A percentile compares a stretch with the other conserved stretches of the same genome.
phyloP scores from a whole-genome alignment of 192 early-diverging fungal species.

The Rhizophagus prolifer region DNA sequence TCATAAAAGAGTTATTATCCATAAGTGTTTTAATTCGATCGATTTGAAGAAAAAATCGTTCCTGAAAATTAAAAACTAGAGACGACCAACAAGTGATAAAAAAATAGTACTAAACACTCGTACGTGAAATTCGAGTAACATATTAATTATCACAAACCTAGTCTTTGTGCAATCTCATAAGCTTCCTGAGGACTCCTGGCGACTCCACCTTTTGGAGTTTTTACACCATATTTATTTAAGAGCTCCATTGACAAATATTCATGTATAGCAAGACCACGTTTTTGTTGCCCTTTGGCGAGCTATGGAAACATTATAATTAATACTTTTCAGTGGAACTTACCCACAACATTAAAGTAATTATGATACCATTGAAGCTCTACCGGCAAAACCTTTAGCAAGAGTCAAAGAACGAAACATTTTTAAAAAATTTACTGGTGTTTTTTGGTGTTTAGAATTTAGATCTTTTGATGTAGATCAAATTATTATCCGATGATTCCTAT shows the following conservation, averaged over 20 bases:
- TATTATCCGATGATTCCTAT: too few species aligned
- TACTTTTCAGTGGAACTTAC: background rate
- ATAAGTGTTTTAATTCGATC: too few species aligned
- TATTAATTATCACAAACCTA: slow-evolving; percentile 53
- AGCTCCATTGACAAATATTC: slow-evolving; percentile 96
- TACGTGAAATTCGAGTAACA: background rate
- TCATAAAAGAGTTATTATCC: background rate
- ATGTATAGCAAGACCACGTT: slow-evolving; percentile 94
- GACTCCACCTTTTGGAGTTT: slow-evolving; percentile 84
- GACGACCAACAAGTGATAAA: too few species aligned
- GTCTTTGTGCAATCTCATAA: slow-evolving; percentile 75
- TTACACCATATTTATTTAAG: slow-evolving; percentile 87
- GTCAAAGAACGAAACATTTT: slow-evolving; percentile 19
- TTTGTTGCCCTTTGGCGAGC: slow-evolving; percentile 52
- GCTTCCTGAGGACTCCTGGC: slow-evolving; percentile 89
- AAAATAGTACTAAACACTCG: too few species aligned
- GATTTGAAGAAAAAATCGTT: background rate
- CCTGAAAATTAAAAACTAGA: background rate
- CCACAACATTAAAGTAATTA: background rate
- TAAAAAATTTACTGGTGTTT: background rate
- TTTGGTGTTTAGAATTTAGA: too few species aligned
- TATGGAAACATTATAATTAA: background rate
- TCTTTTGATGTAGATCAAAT: too few species aligned
- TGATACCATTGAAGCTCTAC: slow-evolving; percentile 12
- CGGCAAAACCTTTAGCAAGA: background rate